phyloP scores from a whole-genome alignment of 2,329 filamentous ascomycete species.

The Ambrosiella cleistominuta region DNA sequence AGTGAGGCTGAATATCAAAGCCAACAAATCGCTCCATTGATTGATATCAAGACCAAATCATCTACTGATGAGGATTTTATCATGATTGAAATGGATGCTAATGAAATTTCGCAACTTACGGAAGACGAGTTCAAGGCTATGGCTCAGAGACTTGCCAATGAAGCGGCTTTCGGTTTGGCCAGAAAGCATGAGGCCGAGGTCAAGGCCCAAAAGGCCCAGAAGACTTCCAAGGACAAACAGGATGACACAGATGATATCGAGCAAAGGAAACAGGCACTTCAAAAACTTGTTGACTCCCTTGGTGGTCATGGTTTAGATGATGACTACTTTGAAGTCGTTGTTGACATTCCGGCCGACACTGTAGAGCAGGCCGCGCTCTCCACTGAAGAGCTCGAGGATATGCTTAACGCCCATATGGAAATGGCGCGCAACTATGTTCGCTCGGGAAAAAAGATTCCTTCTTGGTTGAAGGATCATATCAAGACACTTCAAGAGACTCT shows the following conservation, averaged over 20 bases:
- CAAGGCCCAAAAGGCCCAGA: not conserved
- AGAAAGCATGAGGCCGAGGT: not conserved
- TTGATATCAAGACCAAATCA: slow-evolving; percentile 3
- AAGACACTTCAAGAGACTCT: slow-evolving; percentile 40
- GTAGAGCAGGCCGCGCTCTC: slow-evolving; percentile 25
- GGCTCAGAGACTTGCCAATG: slow-evolving; percentile 6
- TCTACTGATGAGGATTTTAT: slow-evolving; percentile 12
- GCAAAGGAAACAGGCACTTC: not conserved
- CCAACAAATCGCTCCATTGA: slow-evolving; percentile 1
- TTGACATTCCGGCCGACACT: slow-evolving; percentile 48
- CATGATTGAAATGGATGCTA: slow-evolving; percentile 11
- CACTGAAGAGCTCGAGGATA: slow-evolving; percentile 4
- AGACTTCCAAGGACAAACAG: not conserved
- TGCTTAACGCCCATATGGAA: slow-evolving; percentile 12
- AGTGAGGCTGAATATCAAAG: slow-evolving; percentile 2
- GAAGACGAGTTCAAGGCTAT: slow-evolving; percentile 7
- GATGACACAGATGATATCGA: not conserved
- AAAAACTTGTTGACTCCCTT: not conserved
- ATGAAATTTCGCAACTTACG: slow-evolving; percentile 7
- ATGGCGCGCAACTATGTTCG: slow-evolving; percentile 17
- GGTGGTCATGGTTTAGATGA: not conserved
- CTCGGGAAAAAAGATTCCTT: slow-evolving; percentile 13
- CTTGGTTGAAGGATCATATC: slow-evolving; percentile 9
- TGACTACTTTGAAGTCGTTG: slow-evolving; percentile 36
- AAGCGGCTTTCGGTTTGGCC: slow-evolving; percentile 3